Evolutionary conservation across 306 rosid species (phyloP).

Genomic region (Pueraria montana): DNA sequence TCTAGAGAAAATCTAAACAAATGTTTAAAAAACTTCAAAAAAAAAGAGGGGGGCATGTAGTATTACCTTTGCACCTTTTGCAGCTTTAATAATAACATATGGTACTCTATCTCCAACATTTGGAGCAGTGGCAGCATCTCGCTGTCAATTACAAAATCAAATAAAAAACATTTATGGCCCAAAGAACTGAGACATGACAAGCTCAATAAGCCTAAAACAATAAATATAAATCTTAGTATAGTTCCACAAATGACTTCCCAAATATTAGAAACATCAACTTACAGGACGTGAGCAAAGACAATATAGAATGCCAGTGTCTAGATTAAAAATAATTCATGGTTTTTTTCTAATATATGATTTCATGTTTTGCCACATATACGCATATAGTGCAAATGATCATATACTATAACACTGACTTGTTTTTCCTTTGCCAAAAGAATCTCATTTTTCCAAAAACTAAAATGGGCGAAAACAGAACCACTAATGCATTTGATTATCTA

Average conservation of each 20-base stretch:
- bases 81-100: conserved; percentile 91
- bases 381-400: conserved; percentile 23
- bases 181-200: conserved; percentile 19
- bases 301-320: conserved; percentile 2
- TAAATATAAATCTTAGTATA: conserved; percentile 22
- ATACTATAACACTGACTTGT: not conserved
- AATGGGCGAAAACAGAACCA: conserved; percentile 20
- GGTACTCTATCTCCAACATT: conserved; percentile 99
- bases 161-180: conserved; percentile 29
- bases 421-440: conserved; percentile 14
- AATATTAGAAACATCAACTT: not conserved
- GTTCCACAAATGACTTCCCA: conserved; percentile 29
- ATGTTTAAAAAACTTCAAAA: conserved; percentile 26
- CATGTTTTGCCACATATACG: conserved; percentile 1
- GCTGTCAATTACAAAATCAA: conserved; percentile 59
- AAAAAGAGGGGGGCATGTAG: not conserved
- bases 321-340: not conserved
- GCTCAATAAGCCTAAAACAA: conserved; percentile 29
- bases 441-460: not conserved
- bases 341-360: not conserved
- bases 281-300: conserved; percentile 12
- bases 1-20: conserved; percentile 32
- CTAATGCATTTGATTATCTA: conserved; percentile 40
- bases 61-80: conserved; percentile 95
- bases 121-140: conserved; percentile 99